These are phyloP conservation scores for Cicer bijugum DNA, from an alignment of 306 rosid species.

Conservation along the genomic window DNA sequence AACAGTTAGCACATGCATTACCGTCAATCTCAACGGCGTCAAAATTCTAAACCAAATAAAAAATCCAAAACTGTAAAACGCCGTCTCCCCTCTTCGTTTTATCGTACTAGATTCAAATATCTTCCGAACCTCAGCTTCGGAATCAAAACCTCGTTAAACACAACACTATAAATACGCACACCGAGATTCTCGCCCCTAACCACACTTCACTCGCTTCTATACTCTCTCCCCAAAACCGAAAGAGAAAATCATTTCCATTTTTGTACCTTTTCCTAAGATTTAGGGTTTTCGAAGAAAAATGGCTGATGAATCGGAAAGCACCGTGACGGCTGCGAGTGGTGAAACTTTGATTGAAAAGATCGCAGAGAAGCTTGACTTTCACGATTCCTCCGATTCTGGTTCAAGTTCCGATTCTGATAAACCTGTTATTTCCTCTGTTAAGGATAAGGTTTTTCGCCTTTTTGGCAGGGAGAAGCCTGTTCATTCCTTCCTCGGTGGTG, in stretches of 20 bases:
- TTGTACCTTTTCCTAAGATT: conserved; percentile 11
- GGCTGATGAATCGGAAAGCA: conserved; percentile 69
- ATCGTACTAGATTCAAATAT: conserved; percentile 39
- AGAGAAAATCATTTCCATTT: neutral
- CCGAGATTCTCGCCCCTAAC: conserved; percentile 35
- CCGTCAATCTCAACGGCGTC: conserved; percentile 42
- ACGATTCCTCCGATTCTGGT: conserved; percentile 58
- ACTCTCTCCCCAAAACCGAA: conserved; percentile 27
- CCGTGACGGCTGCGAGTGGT: conserved; percentile 39
- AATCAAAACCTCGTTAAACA: conserved; percentile 41
- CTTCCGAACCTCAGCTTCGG: conserved; percentile 45
- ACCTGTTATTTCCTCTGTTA: conserved; percentile 44
- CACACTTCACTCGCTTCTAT: neutral
- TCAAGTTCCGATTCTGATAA: conserved; percentile 50
- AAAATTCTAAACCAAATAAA: conserved; percentile 23
- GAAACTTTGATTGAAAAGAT: conserved; percentile 64
- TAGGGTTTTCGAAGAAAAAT: conserved; percentile 51
- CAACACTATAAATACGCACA: conserved; percentile 46
- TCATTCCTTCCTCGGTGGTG: conserved; percentile 83
- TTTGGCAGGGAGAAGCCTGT: conserved; percentile 82
- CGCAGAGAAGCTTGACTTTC: conserved; percentile 63
- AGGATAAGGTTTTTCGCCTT: conserved; percentile 69
- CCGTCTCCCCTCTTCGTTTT: conserved; percentile 31
- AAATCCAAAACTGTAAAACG: conserved; percentile 32
- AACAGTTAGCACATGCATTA: neutral